phyloP scores from a whole-genome alignment of 2,329 filamentous ascomycete species.

The Seiridium unicorne region DNA sequence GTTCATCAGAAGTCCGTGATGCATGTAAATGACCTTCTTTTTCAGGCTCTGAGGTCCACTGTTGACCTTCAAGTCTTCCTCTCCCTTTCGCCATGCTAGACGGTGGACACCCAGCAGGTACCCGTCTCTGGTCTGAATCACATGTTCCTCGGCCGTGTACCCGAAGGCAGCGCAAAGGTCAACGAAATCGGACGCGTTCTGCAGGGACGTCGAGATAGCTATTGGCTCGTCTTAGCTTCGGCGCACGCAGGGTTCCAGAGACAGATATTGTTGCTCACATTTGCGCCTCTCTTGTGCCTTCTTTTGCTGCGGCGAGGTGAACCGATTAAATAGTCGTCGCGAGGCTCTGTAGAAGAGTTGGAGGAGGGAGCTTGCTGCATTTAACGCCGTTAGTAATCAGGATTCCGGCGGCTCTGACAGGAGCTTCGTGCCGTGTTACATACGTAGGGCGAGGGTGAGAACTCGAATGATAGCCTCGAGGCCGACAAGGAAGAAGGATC shows the following conservation, averaged over 20 bases:
- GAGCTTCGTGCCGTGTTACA: slow-evolving; percentile 28
- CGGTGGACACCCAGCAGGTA: slow-evolving; percentile 90
- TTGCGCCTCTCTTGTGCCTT: slow-evolving; percentile 68
- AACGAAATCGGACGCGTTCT: slow-evolving; percentile 86
- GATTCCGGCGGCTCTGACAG: too few species aligned
- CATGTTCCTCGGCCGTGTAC: slow-evolving; percentile 93
- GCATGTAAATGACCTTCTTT: slow-evolving; percentile 89
- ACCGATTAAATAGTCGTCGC: slow-evolving; percentile 75
- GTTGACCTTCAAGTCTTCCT: slow-evolving; percentile 79
- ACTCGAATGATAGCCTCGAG: slow-evolving; percentile 82
- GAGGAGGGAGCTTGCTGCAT: slow-evolving; percentile 73
- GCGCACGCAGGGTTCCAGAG: not conserved
- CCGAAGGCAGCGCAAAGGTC: slow-evolving; percentile 91
- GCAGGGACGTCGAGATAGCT: slow-evolving; percentile 73
- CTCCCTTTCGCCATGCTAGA: slow-evolving; percentile 77
- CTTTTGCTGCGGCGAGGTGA: slow-evolving; percentile 69
- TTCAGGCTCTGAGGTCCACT: slow-evolving; percentile 62
- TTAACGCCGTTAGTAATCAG: slow-evolving; percentile 14
- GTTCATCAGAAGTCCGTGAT: slow-evolving; percentile 97
- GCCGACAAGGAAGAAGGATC: slow-evolving; percentile 78
- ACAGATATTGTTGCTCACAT: slow-evolving; percentile 38
- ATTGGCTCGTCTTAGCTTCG: not conserved
- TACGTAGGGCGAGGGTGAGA: slow-evolving; percentile 84
- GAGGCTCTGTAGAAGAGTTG: slow-evolving; percentile 80
- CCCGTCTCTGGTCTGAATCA: slow-evolving; percentile 91